Evolutionary conservation across 176 grass and related monocot species (phyloP).

Genomic region (Raddia distichophylla): DNA sequence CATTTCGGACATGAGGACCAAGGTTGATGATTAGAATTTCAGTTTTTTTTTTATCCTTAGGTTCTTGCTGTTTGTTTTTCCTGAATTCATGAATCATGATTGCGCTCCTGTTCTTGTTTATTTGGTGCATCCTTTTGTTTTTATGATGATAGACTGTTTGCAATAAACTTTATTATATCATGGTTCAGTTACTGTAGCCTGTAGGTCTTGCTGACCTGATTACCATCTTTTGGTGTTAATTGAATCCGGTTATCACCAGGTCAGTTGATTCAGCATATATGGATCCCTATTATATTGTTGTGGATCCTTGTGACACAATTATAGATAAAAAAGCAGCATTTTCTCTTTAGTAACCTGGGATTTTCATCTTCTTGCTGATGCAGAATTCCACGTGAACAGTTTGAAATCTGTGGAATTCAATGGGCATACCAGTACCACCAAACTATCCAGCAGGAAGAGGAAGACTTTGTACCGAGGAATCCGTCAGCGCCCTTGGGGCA

Average conservation of each 20-base stretch:
- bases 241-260: background rate
- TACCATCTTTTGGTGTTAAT: background rate
- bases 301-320: background rate
- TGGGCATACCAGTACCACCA: background rate
- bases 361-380: background rate
- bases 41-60: background rate
- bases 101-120: background rate
- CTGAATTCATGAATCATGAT: background rate
- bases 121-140: background rate
- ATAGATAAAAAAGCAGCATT: background rate
- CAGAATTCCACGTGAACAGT: background rate
- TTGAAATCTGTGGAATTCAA: background rate
- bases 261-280: background rate
- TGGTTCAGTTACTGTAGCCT: background rate
- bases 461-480: conserved; percentile 69
- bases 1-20: conserved; percentile 16
- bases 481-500: conserved; percentile 69
- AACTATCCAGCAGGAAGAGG: conserved; percentile 47
- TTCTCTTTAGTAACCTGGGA: background rate
- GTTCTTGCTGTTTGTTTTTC: background rate
- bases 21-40: conserved; percentile 7
- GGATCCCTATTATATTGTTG: background rate
- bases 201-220: no score
- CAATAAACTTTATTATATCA: background rate
- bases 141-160: background rate